Conservation (phyloP, 129 eudicot species). For the Pittosporum tobira region DNA sequence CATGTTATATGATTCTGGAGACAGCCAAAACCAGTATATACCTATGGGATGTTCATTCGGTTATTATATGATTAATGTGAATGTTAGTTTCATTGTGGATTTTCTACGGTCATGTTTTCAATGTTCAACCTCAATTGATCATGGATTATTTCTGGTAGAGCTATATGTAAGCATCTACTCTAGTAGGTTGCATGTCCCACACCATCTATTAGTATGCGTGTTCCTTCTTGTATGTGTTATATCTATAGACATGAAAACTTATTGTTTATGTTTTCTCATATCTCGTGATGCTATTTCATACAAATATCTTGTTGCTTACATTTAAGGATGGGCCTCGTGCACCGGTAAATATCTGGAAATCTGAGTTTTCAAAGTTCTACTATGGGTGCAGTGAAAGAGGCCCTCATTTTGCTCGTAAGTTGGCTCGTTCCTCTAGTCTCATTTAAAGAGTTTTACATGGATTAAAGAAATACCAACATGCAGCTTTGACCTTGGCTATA, state of each 20-base stretch:
- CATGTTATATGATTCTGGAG: no score
- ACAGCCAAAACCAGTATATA: no score
- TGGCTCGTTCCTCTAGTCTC: slow-evolving; percentile 2
- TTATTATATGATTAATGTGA: no score
- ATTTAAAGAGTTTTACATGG: neutral
- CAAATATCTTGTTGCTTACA: neutral
- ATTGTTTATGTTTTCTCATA: neutral
- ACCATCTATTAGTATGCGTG: neutral
- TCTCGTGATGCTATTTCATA: neutral
- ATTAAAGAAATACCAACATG: no score
- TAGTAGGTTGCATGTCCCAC: neutral
- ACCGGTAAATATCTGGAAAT: slow-evolving; percentile 78
- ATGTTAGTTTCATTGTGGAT: no score
- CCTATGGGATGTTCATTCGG: no score
- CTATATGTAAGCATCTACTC: neutral
- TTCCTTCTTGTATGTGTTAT: slow-evolving; percentile 6
- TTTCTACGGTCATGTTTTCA: no score
- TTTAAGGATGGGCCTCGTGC: slow-evolving; percentile 45
- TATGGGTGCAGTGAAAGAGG: slow-evolving; percentile 88
- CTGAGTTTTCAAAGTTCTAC: slow-evolving; percentile 55
- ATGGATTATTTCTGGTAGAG: neutral
- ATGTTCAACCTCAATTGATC: no score
- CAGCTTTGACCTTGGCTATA: no score
- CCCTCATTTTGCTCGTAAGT: slow-evolving; percentile 73
- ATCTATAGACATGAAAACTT: neutral